Percentiles rank a stretch among this genome's conserved stretches.
phyloP scores from a whole-genome alignment of 164 flowering plant species.

The Chimonanthus praecox region DNA sequence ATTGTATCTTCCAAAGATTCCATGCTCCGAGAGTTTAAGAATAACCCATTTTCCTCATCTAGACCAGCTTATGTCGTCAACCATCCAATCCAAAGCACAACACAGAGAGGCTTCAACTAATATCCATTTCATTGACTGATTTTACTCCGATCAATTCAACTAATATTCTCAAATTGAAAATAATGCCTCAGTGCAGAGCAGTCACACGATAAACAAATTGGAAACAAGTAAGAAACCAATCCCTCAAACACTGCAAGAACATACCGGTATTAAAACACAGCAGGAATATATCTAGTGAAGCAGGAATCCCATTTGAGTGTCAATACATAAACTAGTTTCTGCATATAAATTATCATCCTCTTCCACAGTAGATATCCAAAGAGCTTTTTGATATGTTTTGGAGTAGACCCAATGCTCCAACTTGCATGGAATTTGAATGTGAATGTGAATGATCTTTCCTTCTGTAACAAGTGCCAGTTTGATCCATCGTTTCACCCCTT shows the following conservation, averaged over 20 bases:
- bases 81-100: neutral
- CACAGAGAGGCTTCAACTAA: neutral
- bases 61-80: neutral
- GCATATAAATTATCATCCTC: slow-evolving; percentile 11
- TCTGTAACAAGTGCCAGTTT: neutral
- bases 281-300: neutral
- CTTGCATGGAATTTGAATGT: neutral
- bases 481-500: neutral
- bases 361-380: slow-evolving; percentile 18
- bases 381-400: slow-evolving; percentile 7
- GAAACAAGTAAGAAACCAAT: neutral
- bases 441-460: neutral
- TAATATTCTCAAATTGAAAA: neutral
- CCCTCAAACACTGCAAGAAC: neutral
- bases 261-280: neutral
- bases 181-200: neutral
- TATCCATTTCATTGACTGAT: neutral
- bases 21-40: neutral
- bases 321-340: neutral
- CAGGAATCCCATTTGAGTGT: neutral
- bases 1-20: neutral
- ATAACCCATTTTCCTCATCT: neutral
- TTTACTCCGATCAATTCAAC: neutral
- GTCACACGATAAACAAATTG: neutral
- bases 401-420: neutral